phyloP scores from a whole-genome alignment of 805 yeast species.

The Saturnispora saitoi region DNA sequence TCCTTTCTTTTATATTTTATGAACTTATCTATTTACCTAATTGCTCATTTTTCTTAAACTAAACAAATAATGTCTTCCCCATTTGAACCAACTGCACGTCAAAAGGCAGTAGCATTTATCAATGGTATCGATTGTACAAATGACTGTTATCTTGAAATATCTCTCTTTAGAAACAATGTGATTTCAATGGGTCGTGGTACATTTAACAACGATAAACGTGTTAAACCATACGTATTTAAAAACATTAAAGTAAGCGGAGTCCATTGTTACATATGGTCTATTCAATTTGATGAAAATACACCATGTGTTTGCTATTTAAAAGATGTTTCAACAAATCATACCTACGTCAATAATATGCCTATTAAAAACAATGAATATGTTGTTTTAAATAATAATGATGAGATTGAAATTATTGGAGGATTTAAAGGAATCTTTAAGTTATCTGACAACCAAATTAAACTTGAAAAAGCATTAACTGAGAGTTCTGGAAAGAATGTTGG shows the following conservation, averaged over 20 bases:
- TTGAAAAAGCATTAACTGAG: slow-evolving; percentile 8
- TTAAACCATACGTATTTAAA: slow-evolving; percentile 3
- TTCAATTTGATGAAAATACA: slow-evolving; percentile 39
- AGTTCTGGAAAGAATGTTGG: slow-evolving; percentile 14
- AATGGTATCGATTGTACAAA: not conserved
- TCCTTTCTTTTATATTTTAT: not conserved
- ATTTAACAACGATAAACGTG: slow-evolving; percentile 18
- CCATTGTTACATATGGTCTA: slow-evolving; percentile 34
- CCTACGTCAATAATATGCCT: slow-evolving; percentile 32
- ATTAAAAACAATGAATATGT: slow-evolving; percentile 26
- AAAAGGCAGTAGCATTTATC: not conserved
- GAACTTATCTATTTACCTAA: not conserved
- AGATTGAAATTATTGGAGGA: slow-evolving; percentile 30
- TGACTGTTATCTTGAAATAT: slow-evolving; percentile 2
- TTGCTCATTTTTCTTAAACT: not conserved
- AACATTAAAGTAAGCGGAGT: slow-evolving; percentile 32
- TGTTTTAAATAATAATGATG: slow-evolving; percentile 30
- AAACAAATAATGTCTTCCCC: not conserved
- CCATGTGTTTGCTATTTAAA: slow-evolving; percentile 41
- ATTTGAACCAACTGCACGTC: not conserved
- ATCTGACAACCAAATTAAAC: slow-evolving; percentile 10
- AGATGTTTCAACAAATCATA: slow-evolving; percentile 46
- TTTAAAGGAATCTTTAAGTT: slow-evolving; percentile 13
- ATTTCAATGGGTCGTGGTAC: slow-evolving; percentile 38
- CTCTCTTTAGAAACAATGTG: slow-evolving; percentile 24